These are phyloP conservation scores for Leccinum imitatum DNA, from an alignment of 768 basidiomycete genomes.

Conservation along the genomic window DNA sequence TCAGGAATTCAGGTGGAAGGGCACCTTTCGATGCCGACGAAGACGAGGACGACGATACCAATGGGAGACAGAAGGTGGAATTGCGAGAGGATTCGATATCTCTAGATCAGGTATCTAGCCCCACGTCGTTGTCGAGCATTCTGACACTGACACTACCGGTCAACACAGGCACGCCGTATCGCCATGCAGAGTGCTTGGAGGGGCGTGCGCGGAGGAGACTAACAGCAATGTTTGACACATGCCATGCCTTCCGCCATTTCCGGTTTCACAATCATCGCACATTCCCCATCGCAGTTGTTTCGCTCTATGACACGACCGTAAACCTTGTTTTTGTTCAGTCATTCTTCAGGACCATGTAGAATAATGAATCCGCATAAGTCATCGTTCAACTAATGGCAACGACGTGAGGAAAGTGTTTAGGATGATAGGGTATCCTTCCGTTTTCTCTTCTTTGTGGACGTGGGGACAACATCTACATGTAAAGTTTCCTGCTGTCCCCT, in stretches of 20 bases:
- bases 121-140: neutral
- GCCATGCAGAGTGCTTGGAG: slow-evolving; percentile 92
- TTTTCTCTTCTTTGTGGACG: slow-evolving; percentile 22
- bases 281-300: slow-evolving; percentile 14
- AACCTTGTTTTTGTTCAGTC: slow-evolving; percentile 15
- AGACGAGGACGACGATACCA: slow-evolving; percentile 69
- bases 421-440: slow-evolving; percentile 17
- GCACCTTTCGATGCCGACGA: slow-evolving; percentile 56
- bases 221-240: slow-evolving; percentile 6
- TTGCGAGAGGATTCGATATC: slow-evolving; percentile 84
- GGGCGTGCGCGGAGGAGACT: slow-evolving; percentile 52
- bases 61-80: slow-evolving; percentile 70
- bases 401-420: slow-evolving; percentile 4
- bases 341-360: slow-evolving; percentile 28
- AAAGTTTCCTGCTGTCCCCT: slow-evolving; percentile 7
- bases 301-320: slow-evolving; percentile 6
- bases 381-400: slow-evolving; percentile 6
- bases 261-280: slow-evolving; percentile 1
- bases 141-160: slow-evolving; percentile 8
- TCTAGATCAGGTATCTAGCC: slow-evolving; percentile 76
- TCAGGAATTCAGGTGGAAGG: slow-evolving; percentile 45
- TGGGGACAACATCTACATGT: neutral
- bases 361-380: slow-evolving; percentile 17
- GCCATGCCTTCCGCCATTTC: slow-evolving; percentile 4
- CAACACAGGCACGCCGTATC: slow-evolving; percentile 69